These are phyloP conservation scores for Mrakia gelida DNA, from an alignment of 768 basidiomycete genomes.

Conservation along the genomic window DNA sequence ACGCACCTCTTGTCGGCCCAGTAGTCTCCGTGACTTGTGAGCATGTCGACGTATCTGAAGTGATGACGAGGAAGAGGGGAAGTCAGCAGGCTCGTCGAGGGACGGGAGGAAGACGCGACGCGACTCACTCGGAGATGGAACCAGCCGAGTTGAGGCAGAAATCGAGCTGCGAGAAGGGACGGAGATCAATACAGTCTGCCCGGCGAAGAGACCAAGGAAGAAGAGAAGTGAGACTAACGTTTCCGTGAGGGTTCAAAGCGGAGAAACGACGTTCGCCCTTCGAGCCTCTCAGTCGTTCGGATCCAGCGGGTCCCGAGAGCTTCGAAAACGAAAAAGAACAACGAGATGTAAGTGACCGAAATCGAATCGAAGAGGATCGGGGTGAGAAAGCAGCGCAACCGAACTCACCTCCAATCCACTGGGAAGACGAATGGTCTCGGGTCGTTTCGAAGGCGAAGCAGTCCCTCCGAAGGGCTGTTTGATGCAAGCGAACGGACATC, in stretches of 20 bases:
- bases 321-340: constrained; percentile 25
- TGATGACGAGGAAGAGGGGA: not conserved
- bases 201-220: not conserved
- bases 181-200: not conserved
- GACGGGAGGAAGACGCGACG: not conserved
- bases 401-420: constrained; percentile 44
- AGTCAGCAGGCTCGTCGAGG: too few relatives aligned
- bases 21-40: constrained; percentile 15
- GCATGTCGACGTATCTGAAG: constrained; percentile 18
- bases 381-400: too few relatives aligned
- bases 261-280: constrained; percentile 46
- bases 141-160: constrained; percentile 28
- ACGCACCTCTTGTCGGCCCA: constrained; percentile 8
- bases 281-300: constrained; percentile 42
- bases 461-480: constrained; percentile 15
- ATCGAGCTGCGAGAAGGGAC: not conserved
- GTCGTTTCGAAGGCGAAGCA: constrained; percentile 35
- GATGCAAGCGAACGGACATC: not conserved
- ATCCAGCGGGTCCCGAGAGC: constrained; percentile 43
- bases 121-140: constrained; percentile 19
- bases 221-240: constrained; percentile 34
- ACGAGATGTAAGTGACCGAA: too few relatives aligned
- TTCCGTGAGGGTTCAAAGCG: constrained; percentile 51
- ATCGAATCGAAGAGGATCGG: too few relatives aligned
- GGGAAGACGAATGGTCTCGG: constrained; percentile 42